Percentiles rank a stretch among this genome's conserved stretches.
Evolutionary conservation across 306 rosid genomes (phyloP).

Genomic region (Malus orientalis): DNA sequence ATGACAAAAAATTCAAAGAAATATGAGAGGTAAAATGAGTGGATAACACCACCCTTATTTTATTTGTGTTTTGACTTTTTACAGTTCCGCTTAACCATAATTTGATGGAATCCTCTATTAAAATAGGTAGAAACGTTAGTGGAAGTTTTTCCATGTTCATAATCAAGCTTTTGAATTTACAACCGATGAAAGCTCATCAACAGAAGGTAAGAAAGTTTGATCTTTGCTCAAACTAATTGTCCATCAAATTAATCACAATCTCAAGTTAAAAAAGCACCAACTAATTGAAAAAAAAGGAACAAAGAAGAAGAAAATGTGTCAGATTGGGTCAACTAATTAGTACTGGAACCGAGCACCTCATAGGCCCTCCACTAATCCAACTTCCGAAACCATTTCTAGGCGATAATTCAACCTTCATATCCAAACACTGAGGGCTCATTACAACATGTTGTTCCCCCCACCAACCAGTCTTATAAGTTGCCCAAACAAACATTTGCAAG

Average conservation of each 20-base stretch:
- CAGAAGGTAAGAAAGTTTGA: no score
- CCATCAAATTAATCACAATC: background rate
- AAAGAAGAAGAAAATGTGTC: background rate
- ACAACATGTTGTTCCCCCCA: background rate
- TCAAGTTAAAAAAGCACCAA: background rate
- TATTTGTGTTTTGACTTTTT: no score
- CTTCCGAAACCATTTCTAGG: background rate
- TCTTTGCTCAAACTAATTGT: no score
- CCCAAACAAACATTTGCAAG: background rate
- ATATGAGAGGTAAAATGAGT: no score
- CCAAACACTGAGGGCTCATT: background rate
- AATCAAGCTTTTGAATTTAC: no score
- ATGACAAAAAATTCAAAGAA: no score
- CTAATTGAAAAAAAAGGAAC: background rate
- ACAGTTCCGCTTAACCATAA: no score
- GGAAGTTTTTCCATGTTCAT: no score
- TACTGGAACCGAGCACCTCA: background rate
- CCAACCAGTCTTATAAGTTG: background rate
- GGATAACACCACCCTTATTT: no score
- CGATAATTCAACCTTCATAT: background rate
- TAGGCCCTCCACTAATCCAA: background rate
- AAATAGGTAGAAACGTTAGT: no score
- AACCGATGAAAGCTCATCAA: no score
- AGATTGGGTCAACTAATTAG: background rate
- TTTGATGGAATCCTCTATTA: no score